A percentile compares a stretch with the other conserved stretches of the same genome.
Conservation (phyloP, 148 eudicot genomes). For the Rhododendron ovatum region DNA sequence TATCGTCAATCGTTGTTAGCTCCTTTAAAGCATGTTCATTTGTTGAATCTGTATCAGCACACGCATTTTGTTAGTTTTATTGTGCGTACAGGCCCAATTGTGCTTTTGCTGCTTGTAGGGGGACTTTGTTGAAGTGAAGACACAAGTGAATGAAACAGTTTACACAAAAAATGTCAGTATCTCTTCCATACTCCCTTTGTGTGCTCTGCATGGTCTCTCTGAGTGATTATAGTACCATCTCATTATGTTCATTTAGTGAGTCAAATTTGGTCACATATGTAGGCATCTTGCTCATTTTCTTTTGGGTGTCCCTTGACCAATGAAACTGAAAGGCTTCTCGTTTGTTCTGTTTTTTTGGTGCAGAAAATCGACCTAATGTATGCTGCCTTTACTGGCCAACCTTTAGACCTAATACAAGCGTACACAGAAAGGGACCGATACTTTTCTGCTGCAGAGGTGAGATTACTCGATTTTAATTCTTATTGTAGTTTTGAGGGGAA, state of each 20-base stretch:
- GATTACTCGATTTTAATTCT: conserved; percentile 4
- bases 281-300: not conserved
- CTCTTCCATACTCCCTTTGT: conserved; percentile 11
- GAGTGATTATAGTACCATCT: not conserved
- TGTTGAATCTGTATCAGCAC: not conserved
- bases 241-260: not conserved
- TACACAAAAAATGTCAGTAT: conserved; percentile 75
- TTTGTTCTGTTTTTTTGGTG: conserved; percentile 4
- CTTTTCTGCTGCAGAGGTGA: conserved; percentile 85
- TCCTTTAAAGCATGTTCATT: not conserved
- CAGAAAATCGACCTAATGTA: conserved; percentile 93
- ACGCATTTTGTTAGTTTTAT: not conserved
- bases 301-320: not conserved
- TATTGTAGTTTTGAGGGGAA: not conserved
- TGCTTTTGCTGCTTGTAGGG: conserved; percentile 48
- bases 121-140: conserved; percentile 65
- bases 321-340: not conserved
- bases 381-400: conserved; percentile 81
- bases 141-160: conserved; percentile 83
- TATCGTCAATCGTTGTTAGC: not conserved
- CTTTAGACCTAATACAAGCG: conserved; percentile 68
- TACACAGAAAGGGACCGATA: conserved; percentile 77
- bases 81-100: not conserved
- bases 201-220: not conserved
- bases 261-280: not conserved